Evolutionary conservation across 1,284 basidiomycete species (phyloP).

Genomic region (Puccinia hordei): DNA sequence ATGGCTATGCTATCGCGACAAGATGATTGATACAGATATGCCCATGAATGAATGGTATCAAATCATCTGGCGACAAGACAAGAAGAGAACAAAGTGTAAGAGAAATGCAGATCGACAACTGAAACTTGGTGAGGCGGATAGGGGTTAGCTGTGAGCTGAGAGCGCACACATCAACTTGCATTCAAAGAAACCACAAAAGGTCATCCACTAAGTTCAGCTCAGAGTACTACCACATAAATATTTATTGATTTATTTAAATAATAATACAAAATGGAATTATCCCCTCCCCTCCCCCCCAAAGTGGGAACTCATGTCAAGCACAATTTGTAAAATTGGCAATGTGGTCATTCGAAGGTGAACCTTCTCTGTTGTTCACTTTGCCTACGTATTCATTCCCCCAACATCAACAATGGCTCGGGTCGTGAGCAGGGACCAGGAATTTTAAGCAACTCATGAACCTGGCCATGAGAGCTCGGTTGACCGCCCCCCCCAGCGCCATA

Average conservation of each 20-base stretch:
- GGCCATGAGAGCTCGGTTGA: neutral
- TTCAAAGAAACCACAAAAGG: conserved; percentile 18
- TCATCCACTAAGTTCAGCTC: conserved; percentile 14
- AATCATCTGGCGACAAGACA: neutral
- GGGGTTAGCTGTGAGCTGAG: conserved; percentile 24
- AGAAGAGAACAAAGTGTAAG: conserved; percentile 15
- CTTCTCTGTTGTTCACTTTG: neutral
- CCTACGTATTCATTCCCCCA: neutral
- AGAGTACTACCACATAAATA: no score
- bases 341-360: neutral
- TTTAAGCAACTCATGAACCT: neutral
- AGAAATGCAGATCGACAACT: conserved; percentile 13
- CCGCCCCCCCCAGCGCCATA: neutral
- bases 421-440: neutral
- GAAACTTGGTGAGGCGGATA: conserved; percentile 21
- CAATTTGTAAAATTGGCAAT: conserved; percentile 29
- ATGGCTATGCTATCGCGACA: neutral
- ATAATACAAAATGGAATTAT: no score
- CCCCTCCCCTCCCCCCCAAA: conserved; percentile 7
- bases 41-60: neutral
- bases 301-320: conserved; percentile 15
- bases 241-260: no score
- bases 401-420: conserved; percentile 1
- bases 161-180: conserved; percentile 27
- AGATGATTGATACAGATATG: neutral